phyloP scores from a whole-genome alignment of 164 flowering plant genomes.

The Saururus chinensis region DNA sequence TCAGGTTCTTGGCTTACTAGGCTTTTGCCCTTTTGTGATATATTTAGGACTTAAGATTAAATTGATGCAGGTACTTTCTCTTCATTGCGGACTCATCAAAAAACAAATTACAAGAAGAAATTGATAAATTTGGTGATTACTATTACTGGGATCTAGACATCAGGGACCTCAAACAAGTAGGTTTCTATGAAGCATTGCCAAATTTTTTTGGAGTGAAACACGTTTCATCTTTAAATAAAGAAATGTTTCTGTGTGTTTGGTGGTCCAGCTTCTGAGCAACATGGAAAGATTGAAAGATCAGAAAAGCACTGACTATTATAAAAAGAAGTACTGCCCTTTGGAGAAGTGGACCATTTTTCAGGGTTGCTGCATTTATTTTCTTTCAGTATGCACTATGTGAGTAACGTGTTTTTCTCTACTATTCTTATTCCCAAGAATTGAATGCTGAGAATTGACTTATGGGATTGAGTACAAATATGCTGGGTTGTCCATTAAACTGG shows the following conservation, averaged over 20 bases:
- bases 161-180: constrained; percentile 64
- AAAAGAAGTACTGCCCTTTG: constrained; percentile 55
- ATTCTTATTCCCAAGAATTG: neutral
- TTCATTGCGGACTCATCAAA: constrained; percentile 57
- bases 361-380: constrained; percentile 61
- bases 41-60: neutral
- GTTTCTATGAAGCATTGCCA: neutral
- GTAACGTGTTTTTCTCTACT: constrained; percentile 6
- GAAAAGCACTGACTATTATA: constrained; percentile 39
- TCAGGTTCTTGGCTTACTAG: no score
- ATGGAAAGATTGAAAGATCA: constrained; percentile 31
- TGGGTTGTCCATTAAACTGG: neutral
- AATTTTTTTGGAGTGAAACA: neutral
- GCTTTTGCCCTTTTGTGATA: neutral
- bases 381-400: constrained; percentile 22
- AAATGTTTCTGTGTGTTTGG: neutral
- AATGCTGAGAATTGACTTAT: neutral
- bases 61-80: constrained; percentile 55
- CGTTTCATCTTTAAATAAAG: neutral
- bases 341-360: constrained; percentile 55
- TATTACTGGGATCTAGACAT: constrained; percentile 68
- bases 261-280: constrained; percentile 50
- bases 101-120: constrained; percentile 56
- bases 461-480: neutral
- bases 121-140: constrained; percentile 77